Percentiles rank a stretch among this genome's conserved stretches.
phyloP scores from a whole-genome alignment of 2,329 filamentous ascomycete genomes.

The Aspergillus pseudonomiae region DNA sequence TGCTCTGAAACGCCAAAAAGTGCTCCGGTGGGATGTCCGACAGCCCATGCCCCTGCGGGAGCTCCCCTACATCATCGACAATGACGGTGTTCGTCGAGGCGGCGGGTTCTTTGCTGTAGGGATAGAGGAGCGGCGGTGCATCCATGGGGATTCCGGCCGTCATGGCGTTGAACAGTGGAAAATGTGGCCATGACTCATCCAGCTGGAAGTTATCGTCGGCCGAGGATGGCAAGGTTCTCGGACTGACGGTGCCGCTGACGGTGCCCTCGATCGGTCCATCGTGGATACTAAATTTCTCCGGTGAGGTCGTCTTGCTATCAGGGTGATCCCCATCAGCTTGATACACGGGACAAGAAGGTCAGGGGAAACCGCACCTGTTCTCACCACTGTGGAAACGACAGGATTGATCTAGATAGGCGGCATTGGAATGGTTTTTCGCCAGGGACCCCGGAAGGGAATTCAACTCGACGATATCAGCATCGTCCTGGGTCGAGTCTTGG shows the following conservation, averaged over 20 bases:
- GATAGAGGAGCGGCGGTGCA: conserved; percentile 32
- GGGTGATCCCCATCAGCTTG: conserved; percentile 14
- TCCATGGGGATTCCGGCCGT: conserved; percentile 37
- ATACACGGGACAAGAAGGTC: neutral
- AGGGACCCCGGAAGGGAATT: conserved; percentile 34
- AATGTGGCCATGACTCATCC: conserved; percentile 43
- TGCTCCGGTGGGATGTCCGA: conserved; percentile 34
- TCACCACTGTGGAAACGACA: conserved; percentile 28
- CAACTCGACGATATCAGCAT: conserved; percentile 39
- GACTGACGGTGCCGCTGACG: conserved; percentile 41
- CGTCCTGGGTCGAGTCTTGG: conserved; percentile 42
- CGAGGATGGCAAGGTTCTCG: conserved; percentile 40
- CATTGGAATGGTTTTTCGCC: conserved; percentile 22
- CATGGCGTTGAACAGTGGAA: conserved; percentile 39
- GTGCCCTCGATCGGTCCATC: conserved; percentile 35
- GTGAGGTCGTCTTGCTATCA: conserved; percentile 36
- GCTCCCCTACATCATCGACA: conserved; percentile 38
- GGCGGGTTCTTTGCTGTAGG: conserved; percentile 35
- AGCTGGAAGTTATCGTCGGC: conserved; percentile 42
- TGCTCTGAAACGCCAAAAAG: conserved; percentile 35
- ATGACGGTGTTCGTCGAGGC: conserved; percentile 36
- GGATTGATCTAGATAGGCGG: conserved; percentile 28
- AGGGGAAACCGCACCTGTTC: conserved; percentile 29
- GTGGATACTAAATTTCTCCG: conserved; percentile 35
- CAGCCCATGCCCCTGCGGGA: conserved; percentile 32